Evolutionary conservation across 108 stramenopile genomes (phyloP).

Genomic region (Skeletonema costatum): DNA sequence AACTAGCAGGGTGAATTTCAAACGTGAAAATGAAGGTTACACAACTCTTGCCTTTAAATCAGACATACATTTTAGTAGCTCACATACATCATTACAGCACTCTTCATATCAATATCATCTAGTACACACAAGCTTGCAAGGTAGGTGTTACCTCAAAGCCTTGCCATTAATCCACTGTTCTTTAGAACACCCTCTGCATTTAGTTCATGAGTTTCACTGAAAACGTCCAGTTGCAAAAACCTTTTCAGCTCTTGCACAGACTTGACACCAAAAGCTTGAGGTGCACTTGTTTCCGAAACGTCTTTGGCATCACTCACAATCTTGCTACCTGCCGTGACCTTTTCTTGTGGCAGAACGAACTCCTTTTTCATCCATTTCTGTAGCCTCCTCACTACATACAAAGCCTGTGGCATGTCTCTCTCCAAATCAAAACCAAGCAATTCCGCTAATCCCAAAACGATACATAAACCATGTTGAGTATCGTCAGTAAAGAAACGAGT

Average conservation of each 20-base stretch:
- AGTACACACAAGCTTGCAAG: background rate
- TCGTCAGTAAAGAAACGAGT: slow-evolving; percentile 56
- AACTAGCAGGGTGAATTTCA: background rate
- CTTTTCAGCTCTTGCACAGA: slow-evolving; percentile 34
- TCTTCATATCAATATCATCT: background rate
- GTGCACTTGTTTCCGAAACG: slow-evolving; percentile 43
- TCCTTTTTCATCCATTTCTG: slow-evolving; percentile 57
- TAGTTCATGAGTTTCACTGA: slow-evolving; percentile 30
- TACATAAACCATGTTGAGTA: slow-evolving; percentile 50
- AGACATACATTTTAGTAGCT: background rate
- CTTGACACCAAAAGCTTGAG: slow-evolving; percentile 49
- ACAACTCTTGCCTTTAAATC: background rate
- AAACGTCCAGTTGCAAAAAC: slow-evolving; percentile 48
- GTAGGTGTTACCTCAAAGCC: slow-evolving; percentile 17
- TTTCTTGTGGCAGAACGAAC: slow-evolving; percentile 42
- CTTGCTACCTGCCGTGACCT: background rate
- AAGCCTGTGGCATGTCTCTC: slow-evolving; percentile 44
- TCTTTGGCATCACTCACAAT: slow-evolving; percentile 46
- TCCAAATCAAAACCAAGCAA: slow-evolving; percentile 50
- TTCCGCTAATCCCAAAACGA: slow-evolving; percentile 47
- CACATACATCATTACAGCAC: background rate
- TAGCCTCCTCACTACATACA: slow-evolving; percentile 49
- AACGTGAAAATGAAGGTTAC: background rate
- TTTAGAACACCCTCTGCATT: slow-evolving; percentile 29
- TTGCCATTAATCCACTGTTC: slow-evolving; percentile 44